Percentiles rank a stretch among this genome's conserved stretches.
Conservation (phyloP, 2,329 filamentous ascomycete genomes). For the Graphiopsis chlorocephala region DNA sequence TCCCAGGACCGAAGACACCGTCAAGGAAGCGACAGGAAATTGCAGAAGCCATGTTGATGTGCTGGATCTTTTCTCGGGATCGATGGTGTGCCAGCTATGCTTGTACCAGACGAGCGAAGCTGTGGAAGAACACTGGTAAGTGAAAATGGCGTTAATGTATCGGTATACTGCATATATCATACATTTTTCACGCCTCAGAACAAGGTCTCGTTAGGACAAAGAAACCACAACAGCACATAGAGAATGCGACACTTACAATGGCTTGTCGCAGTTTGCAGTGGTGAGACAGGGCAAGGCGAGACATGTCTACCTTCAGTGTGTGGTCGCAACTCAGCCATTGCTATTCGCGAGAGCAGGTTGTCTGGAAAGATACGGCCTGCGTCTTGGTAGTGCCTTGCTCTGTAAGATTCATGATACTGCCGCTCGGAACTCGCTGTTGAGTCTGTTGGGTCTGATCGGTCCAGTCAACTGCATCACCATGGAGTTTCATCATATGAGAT, state of each 20-base stretch:
- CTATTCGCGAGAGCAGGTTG: not conserved
- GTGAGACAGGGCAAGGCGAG: not conserved
- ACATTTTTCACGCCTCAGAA: not conserved
- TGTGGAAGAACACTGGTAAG: not conserved
- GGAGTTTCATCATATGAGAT: not conserved
- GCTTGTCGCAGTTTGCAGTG: not conserved
- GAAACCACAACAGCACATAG: not conserved
- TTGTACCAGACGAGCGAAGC: not conserved
- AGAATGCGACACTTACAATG: not conserved
- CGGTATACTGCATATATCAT: not conserved
- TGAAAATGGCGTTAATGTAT: not conserved
- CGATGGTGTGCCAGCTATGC: not conserved
- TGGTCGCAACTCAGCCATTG: no score
- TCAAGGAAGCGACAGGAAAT: not conserved
- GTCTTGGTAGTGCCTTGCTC: not conserved
- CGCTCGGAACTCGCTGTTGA: not conserved
- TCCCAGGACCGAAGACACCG: not conserved
- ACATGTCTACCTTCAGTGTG: not conserved
- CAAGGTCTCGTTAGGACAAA: not conserved
- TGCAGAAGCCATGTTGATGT: not conserved
- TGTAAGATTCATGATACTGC: not conserved
- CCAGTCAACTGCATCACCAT: not conserved
- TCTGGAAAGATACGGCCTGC: not conserved
- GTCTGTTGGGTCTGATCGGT: no score
- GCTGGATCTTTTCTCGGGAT: not conserved